Percentiles rank a stretch among this genome's conserved stretches.
Conservation (phyloP, 2,329 filamentous ascomycete genomes). For the Clathrospora elynae region DNA sequence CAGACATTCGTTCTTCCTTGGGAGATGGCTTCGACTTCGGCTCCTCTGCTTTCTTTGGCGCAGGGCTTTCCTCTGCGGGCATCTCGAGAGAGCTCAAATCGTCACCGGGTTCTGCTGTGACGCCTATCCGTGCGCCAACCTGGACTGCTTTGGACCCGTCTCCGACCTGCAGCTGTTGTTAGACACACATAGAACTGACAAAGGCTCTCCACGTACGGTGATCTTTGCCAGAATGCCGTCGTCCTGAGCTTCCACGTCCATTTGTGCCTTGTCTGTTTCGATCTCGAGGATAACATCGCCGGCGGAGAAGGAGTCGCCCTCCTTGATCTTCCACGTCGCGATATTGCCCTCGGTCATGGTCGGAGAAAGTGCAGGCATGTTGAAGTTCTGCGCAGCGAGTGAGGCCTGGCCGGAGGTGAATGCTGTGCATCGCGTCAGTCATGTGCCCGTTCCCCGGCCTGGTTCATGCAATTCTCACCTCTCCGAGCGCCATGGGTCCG, state of each 20-base stretch:
- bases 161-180: conserved; percentile 51
- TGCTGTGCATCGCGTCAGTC: conserved; percentile 54
- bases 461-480: conserved; percentile 55
- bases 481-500: conserved; percentile 59
- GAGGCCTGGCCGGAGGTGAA: conserved; percentile 66
- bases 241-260: conserved; percentile 93
- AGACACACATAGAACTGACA: conserved; percentile 2
- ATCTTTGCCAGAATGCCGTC: conserved; percentile 88
- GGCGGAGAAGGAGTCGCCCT: conserved; percentile 79
- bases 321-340: conserved; percentile 81
- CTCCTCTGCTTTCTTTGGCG: conserved; percentile 49
- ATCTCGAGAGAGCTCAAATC: conserved; percentile 76
- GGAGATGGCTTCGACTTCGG: conserved; percentile 37
- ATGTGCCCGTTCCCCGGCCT: conserved; percentile 13
- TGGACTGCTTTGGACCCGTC: conserved; percentile 77
- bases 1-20: conserved; percentile 45
- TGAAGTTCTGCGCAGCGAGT: conserved; percentile 82
- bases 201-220: conserved; percentile 50
- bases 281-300: conserved; percentile 90
- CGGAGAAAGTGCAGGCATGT: conserved; percentile 87
- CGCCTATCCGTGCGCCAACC: conserved; percentile 80
- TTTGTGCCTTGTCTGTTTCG: conserved; percentile 91
- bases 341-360: conserved; percentile 96
- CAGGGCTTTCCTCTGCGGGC: conserved; percentile 66
- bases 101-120: conserved; percentile 80